Base-by-base conservation (phyloP, 1,284 basidiomycete species). In the Laetiporus sulphureus region DNA sequence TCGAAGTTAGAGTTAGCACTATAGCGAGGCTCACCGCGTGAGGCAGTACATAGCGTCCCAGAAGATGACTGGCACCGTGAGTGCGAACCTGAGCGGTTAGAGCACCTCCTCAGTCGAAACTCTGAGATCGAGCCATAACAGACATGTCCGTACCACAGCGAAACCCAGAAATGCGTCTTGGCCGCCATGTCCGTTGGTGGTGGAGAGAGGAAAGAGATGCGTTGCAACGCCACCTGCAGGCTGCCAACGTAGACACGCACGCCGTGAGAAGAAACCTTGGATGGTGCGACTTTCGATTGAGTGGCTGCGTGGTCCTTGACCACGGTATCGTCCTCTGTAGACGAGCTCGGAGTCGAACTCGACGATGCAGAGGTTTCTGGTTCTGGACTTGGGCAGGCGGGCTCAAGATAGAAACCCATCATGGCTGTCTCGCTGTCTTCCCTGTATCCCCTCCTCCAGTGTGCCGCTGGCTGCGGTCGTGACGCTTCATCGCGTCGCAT, bases 11-110 rank as follows among this genome's bases (percentile, higher is more conserved):
- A 27, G 13, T 13, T 8, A n/a, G n/a, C n/a, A n/a, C n/a, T n/a
- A n/a, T n/a, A n/a, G n/a, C 16, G 16, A 13, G 15, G 46, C 69
- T 49, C 44, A 79, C 80, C 81, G 68, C 67, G 79, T 67, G 51
- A 89, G 79, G 56, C 81, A 88, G 58, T 87, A 91, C 0, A 66
- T 64, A 1, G 68, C 81, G 66, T 91, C 87, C 79, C 78, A 83
- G 38, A 72, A 51, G 45, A 83, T 71, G 36, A 84, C 60, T 4
- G 81, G 68, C 3, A 71, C 68, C 16, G 75, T 77, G 32, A 87
- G 44, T 2, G 79, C 53, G 54, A 88, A 86, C 60, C 60, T 61
- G 40, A 19, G 36, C n/a, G 37, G 15, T 34, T 24, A 13, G 20
- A 21, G 29, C 24, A 32, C 34, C 34, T 29, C 36, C 43, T 42